A percentile compares a stretch with the other conserved stretches of the same genome.
Evolutionary conservation across 2,329 filamentous ascomycete genomes (phyloP).

Genomic region (Phialophora verrucosa): DNA sequence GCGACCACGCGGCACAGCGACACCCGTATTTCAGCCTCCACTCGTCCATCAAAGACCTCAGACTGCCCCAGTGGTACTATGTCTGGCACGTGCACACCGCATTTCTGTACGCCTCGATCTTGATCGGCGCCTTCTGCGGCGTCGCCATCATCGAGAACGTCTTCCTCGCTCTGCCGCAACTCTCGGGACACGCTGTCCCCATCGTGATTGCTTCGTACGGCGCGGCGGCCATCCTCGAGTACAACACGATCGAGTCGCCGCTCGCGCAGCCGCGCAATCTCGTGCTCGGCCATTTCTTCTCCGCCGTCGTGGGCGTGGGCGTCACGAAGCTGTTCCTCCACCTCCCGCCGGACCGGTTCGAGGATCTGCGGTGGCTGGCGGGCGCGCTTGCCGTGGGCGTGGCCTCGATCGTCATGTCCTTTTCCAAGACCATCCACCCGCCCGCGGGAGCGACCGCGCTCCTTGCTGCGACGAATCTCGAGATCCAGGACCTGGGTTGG

Average conservation of each 20-base stretch:
- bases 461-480: slow-evolving; percentile 66
- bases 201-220: slow-evolving; percentile 74
- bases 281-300: slow-evolving; percentile 69
- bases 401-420: slow-evolving; percentile 68
- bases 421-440: slow-evolving; percentile 75
- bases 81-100: slow-evolving; percentile 60
- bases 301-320: slow-evolving; percentile 64
- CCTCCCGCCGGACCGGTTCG: slow-evolving; percentile 46
- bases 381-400: slow-evolving; percentile 69
- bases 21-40: slow-evolving; percentile 12
- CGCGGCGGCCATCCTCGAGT: slow-evolving; percentile 76
- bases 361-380: slow-evolving; percentile 66
- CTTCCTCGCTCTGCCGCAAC: slow-evolving; percentile 60
- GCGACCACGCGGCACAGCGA: slow-evolving; percentile 41
- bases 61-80: slow-evolving; percentile 5
- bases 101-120: slow-evolving; percentile 65
- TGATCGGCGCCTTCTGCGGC: slow-evolving; percentile 68
- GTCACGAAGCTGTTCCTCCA: slow-evolving; percentile 70
- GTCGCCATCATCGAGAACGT: slow-evolving; percentile 66
- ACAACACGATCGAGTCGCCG: slow-evolving; percentile 72
- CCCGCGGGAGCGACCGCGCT: slow-evolving; percentile 77
- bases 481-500: slow-evolving; percentile 68
- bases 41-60: slow-evolving; percentile 3
- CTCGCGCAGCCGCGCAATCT: slow-evolving; percentile 75
- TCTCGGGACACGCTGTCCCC: slow-evolving; percentile 60